phyloP scores from a whole-genome alignment of 2,329 filamentous ascomycete species.

The Penicillium sclerotigenum region DNA sequence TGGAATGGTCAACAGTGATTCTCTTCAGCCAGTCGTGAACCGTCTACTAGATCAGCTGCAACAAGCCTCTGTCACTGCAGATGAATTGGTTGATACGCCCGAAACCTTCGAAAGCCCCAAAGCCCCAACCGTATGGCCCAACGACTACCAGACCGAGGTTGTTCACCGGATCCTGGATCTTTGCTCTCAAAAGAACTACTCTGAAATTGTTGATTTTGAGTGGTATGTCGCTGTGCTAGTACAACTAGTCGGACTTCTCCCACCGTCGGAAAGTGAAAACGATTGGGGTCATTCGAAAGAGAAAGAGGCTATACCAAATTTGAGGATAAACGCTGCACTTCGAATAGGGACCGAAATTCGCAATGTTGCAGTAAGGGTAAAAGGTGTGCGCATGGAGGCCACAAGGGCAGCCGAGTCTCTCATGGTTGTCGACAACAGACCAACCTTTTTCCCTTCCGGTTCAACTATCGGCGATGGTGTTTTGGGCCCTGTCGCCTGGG shows the following conservation, averaged over 20 bases:
- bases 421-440: slow-evolving; percentile 59
- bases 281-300: slow-evolving; percentile 16
- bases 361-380: slow-evolving; percentile 88
- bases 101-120: slow-evolving; percentile 27
- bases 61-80: slow-evolving; percentile 52
- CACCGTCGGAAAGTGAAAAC: slow-evolving; percentile 27
- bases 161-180: slow-evolving; percentile 80
- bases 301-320: slow-evolving; percentile 12
- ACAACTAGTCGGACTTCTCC: slow-evolving; percentile 69
- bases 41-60: slow-evolving; percentile 80
- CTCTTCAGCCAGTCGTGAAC: slow-evolving; percentile 77
- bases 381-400: slow-evolving; percentile 74
- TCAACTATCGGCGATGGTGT: slow-evolving; percentile 58
- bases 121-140: slow-evolving; percentile 60
- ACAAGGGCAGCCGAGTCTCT: slow-evolving; percentile 75
- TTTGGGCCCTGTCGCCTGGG: slow-evolving; percentile 74
- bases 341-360: slow-evolving; percentile 78
- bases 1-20: slow-evolving; percentile 89
- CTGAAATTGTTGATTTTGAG: slow-evolving; percentile 83
- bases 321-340: slow-evolving; percentile 27
- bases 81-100: slow-evolving; percentile 26
- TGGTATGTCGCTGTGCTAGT: slow-evolving; percentile 94
- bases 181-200: slow-evolving; percentile 86
- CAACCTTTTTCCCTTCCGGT: slow-evolving; percentile 55
- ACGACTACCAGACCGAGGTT: slow-evolving; percentile 81